Conservation (phyloP, 2,329 filamentous ascomycete species). For the Colletotrichum higginsianum region DNA sequence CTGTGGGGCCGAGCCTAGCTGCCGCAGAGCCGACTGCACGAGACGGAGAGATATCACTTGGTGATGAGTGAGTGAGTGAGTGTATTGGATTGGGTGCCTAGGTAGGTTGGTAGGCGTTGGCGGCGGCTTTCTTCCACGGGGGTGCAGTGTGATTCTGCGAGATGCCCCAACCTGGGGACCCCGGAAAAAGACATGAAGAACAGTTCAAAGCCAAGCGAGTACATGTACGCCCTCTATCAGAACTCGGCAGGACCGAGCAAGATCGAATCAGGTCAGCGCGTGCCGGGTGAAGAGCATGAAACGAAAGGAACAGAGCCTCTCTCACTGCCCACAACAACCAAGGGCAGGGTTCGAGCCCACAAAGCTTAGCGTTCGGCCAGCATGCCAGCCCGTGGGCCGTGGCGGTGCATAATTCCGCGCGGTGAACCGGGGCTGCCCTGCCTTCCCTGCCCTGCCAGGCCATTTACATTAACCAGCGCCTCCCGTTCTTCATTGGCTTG, state of each 20-base stretch:
- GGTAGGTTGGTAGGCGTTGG: not conserved
- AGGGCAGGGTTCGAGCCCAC: slow-evolving; percentile 16
- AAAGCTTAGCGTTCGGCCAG: slow-evolving; percentile 35
- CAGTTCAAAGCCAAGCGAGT: not conserved
- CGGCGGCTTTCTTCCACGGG: slow-evolving; percentile 3
- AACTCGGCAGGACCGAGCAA: not conserved
- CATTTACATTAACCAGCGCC: not conserved
- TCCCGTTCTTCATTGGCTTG: not conserved
- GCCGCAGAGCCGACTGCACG: slow-evolving; percentile 34
- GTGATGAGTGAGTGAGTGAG: too few relatives aligned
- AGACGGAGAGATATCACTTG: slow-evolving; percentile 14
- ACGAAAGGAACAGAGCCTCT: not conserved
- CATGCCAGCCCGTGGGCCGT: not conserved
- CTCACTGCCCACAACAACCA: slow-evolving; percentile 1
- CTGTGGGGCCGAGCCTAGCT: slow-evolving; percentile 23
- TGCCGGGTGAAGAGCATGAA: not conserved
- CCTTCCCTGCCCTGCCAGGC: not conserved
- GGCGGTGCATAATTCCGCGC: not conserved
- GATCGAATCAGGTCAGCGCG: not conserved
- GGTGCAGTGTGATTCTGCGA: not conserved
- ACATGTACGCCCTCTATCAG: not conserved
- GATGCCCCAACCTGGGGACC: not conserved
- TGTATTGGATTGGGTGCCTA: too few relatives aligned
- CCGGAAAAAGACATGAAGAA: slow-evolving; percentile 4
- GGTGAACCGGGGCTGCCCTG: not conserved